Base-by-base conservation (phyloP, 352 stramenopile genomes). In the Pythium utonaiense region DNA sequence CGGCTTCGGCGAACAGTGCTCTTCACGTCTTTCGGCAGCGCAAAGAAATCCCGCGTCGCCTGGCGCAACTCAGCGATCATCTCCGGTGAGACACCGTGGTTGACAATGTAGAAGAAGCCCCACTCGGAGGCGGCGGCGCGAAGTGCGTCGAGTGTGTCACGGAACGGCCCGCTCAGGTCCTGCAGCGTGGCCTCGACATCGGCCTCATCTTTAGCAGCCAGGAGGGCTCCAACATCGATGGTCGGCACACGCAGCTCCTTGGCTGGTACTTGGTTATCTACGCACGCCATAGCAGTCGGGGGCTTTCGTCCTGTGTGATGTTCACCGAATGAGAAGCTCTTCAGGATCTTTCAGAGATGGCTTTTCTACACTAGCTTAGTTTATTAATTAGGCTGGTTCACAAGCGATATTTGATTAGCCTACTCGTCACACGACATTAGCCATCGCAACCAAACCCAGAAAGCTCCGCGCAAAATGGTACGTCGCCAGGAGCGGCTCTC, bases 31-130 rank as follows among this genome's bases (percentile, higher is more conserved):
- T 71, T 70, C 2, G 83, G 80, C 17, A 97, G 69, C 10, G 19
- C 53, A 71, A 98, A 98, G 72, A 97, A 97, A 0, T 60, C 57
- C 24, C 69, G 66, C 68, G 89, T 95, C 27, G 68, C 61, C 14
- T 55, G 34, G 31, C 83, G 70, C 57, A 97, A 94, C 9, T 34
- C 45, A 5, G 78, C 54, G n/a, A 97, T 69, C 25, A 92, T 64
- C 12, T 79, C 38, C 2, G 55, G 19, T 0, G 77, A 57, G 19
- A 97, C 63, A 0, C 75, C 78, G 60, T 96, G 87, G 71, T 92
- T 86, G 3, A 74, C 58, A 31, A 98, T 79, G 73, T 98, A 93
- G 69, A 98, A 98, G 73, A 98, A 98, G 8, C 90, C 93, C 77
- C 78, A 97, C 36, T 87, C 76, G 27, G 66, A 69, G 36, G 84